Evolutionary conservation across 2,329 filamentous ascomycete genomes (phyloP).

Genomic region (Ophiostoma sp.): DNA sequence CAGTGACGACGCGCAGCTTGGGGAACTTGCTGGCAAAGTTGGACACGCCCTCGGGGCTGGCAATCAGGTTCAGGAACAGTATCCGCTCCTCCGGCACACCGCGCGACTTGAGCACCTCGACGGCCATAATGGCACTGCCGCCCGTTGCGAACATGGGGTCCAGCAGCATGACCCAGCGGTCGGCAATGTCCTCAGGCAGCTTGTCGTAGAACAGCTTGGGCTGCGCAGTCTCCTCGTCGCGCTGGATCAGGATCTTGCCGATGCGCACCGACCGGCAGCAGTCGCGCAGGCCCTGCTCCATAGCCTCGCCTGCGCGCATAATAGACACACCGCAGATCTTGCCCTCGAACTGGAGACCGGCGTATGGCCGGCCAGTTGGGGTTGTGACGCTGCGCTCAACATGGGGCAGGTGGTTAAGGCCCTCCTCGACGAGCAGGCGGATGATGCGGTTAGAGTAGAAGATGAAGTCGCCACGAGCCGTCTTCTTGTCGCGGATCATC

Average conservation of each 20-base stretch:
- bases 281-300: slow-evolving; percentile 94
- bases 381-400: slow-evolving; percentile 85
- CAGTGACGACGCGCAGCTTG: slow-evolving; percentile 83
- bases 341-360: slow-evolving; percentile 89
- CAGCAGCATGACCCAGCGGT: slow-evolving; percentile 86
- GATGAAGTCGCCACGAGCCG: slow-evolving; percentile 91
- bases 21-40: slow-evolving; percentile 89
- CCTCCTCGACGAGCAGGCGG: slow-evolving; percentile 91
- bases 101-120: slow-evolving; percentile 81
- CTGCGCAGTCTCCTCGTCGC: slow-evolving; percentile 88
- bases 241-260: slow-evolving; percentile 95
- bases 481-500: slow-evolving; percentile 90
- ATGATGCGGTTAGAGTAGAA: slow-evolving; percentile 99
- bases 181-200: slow-evolving; percentile 84
- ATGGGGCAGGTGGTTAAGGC: slow-evolving; percentile 90
- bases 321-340: slow-evolving; percentile 99
- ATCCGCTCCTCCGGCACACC: slow-evolving; percentile 95
- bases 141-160: slow-evolving; percentile 99
- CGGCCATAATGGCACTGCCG: slow-evolving; percentile 93
- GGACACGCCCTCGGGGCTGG: slow-evolving; percentile 86
- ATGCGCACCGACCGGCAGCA: slow-evolving; percentile 98
- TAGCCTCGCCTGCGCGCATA: slow-evolving; percentile 95
- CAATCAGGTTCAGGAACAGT: slow-evolving; percentile 92
- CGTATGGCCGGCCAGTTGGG: slow-evolving; percentile 80
- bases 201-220: slow-evolving; percentile 98